phyloP scores from a whole-genome alignment of 179 eudicot genomes.

The Pouteria campechiana region DNA sequence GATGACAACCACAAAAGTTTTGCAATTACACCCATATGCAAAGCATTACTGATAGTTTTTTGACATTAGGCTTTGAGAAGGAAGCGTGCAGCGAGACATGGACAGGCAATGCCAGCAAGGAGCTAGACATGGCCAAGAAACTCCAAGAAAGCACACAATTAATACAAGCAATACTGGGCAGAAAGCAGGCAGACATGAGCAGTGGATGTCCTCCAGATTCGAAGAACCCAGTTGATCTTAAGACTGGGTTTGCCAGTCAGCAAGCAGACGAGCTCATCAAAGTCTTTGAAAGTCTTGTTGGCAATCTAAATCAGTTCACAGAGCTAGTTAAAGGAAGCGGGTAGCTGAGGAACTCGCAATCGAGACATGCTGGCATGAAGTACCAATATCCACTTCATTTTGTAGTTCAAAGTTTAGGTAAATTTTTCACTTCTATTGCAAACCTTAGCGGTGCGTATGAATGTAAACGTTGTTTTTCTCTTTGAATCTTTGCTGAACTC shows the following conservation, averaged over 20 bases:
- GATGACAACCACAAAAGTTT: too few species aligned
- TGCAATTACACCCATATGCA: too few species aligned
- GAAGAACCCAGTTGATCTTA: constrained; percentile 20
- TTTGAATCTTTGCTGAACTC: too few species aligned
- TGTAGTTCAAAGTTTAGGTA: too few species aligned
- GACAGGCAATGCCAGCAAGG: constrained; percentile 13
- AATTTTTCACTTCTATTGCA: too few species aligned
- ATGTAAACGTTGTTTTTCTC: too few species aligned
- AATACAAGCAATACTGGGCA: constrained; percentile 39
- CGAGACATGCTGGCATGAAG: too few species aligned
- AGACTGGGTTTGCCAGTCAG: constrained; percentile 20
- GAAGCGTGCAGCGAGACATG: background rate
- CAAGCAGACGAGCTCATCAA: constrained; percentile 52
- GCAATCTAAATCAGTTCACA: constrained; percentile 35
- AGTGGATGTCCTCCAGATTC: constrained; percentile 12
- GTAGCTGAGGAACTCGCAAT: too few species aligned
- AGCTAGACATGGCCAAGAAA: constrained; percentile 30
- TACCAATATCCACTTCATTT: too few species aligned
- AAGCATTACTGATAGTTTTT: too few species aligned
- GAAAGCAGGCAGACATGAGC: constrained; percentile 13
- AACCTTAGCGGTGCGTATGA: too few species aligned
- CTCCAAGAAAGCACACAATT: constrained; percentile 33
- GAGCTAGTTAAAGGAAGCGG: constrained; percentile 22
- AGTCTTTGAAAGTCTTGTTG: constrained; percentile 32
- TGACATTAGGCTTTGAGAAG: constrained; percentile 3